Evolutionary conservation across 177 flowering plant genomes (phyloP), one percentile per base, ranked within the genome.

Genomic region (Vitis hybrid): DNA sequence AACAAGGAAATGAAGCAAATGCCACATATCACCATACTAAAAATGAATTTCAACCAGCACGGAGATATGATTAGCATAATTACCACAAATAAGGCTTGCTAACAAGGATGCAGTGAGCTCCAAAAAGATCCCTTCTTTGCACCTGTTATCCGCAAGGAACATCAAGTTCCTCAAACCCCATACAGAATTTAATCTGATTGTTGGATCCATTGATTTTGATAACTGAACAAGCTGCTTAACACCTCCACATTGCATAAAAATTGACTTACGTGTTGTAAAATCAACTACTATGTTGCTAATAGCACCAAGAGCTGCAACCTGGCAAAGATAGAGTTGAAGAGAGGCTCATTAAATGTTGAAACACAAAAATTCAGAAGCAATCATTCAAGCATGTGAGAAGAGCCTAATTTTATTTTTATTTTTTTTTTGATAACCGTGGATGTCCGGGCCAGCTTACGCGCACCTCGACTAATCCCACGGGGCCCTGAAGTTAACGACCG

Each of bases 231-330:
- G 93, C 73, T 82, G 82, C 67, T 85, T 86, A 51, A 89, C 77
- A 62, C 89, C 95, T 71, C 98, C 97, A 82, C 82, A 82, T 67
- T 84, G 78, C 60, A 86, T 66, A 78, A 93, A 86, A 7, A 69
- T 20, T 18, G 85, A 82, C 77, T 89, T 91, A 13, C 74, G 82
- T 16, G 74, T 69, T n/a, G 83, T 75, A 78, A 93, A 92, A 75
- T 90, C 89, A 68, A 96, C 86, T 20, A 89, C 91, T 65, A 89
- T 74, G 80, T 96, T 96, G 83, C 92, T 80, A 64, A 92, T 74
- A 68, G 89, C 85, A 73, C 90, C 83, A 70, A 96, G 90, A 64
- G 99, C 97, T n/a, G 93, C 92, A 74, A 93, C 86, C 99, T 96
- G 86, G 63, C 63, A 72, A 71, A 39, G 19, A 19, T 8, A 69